Evolutionary conservation across 108 stramenopile genomes (phyloP).

Genomic region (Nitzschia palea): DNA sequence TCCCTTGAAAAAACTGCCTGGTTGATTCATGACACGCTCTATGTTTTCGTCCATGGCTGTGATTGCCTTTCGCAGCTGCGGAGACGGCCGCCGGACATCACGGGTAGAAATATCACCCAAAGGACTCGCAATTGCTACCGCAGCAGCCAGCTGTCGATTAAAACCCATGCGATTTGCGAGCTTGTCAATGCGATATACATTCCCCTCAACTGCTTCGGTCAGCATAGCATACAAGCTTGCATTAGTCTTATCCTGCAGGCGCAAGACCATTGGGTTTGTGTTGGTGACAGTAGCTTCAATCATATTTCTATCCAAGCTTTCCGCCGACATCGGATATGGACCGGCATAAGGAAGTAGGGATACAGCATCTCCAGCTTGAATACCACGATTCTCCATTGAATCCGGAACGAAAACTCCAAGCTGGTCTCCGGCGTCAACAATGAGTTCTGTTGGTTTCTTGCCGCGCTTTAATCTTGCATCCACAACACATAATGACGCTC

Average conservation of each 20-base stretch:
- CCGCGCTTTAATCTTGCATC: constrained; percentile 81
- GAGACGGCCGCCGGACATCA: constrained; percentile 69
- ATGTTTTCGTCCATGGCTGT: constrained; percentile 95
- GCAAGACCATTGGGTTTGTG: constrained; percentile 77
- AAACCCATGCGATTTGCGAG: constrained; percentile 94
- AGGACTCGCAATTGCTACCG: constrained; percentile 71
- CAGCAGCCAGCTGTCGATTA: constrained; percentile 86
- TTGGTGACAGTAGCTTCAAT: constrained; percentile 89
- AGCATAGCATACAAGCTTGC: constrained; percentile 69
- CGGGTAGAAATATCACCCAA: constrained; percentile 35
- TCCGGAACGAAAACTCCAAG: constrained; percentile 90
- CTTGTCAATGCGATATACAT: constrained; percentile 91
- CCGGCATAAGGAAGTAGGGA: constrained; percentile 88
- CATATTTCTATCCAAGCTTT: constrained; percentile 89
- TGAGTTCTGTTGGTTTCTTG: constrained; percentile 78
- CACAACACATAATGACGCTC: constrained; percentile 85
- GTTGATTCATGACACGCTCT: constrained; percentile 64
- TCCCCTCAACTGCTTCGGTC: constrained; percentile 72
- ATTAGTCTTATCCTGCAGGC: constrained; percentile 88
- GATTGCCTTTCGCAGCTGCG: constrained; percentile 82
- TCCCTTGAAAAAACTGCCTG: constrained; percentile 26
- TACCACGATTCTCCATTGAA: constrained; percentile 84
- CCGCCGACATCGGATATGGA: constrained; percentile 91
- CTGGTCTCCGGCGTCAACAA: constrained; percentile 85
- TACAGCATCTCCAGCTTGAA: constrained; percentile 91